Percentiles rank a stretch among this genome's conserved stretches.
Evolutionary conservation across 106 monocot species (phyloP).

Genomic region (Chionographis japonica): DNA sequence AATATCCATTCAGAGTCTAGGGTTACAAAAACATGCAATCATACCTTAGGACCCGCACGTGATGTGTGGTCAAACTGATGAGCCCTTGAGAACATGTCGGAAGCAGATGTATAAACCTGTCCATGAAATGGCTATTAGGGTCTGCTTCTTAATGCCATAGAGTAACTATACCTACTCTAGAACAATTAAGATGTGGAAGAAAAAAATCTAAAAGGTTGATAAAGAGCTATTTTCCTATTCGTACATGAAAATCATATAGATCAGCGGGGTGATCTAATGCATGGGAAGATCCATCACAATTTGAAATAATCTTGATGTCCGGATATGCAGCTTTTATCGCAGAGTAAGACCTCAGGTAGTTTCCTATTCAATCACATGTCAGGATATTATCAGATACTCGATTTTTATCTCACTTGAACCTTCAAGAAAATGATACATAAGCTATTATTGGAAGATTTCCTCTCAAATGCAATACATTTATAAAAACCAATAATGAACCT

Average conservation of each 20-base stretch:
- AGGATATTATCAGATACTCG: not conserved
- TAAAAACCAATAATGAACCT: too few species aligned
- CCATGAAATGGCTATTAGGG: too few species aligned
- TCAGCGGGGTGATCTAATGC: slow-evolving; percentile 85
- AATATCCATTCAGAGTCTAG: not conserved
- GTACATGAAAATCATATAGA: slow-evolving; percentile 94
- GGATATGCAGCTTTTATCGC: slow-evolving; percentile 85
- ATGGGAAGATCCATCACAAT: slow-evolving; percentile 77
- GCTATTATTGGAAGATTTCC: not conserved
- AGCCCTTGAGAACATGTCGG: too few species aligned
- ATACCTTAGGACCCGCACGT: too few species aligned
- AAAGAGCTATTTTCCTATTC: slow-evolving; percentile 1
- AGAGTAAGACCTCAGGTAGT: slow-evolving; percentile 80
- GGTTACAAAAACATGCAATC: not conserved
- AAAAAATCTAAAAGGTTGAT: too few species aligned
- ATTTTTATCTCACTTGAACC: not conserved
- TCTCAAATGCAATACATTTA: not conserved
- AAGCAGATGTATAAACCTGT: too few species aligned
- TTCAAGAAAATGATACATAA: not conserved
- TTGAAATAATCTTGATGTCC: slow-evolving; percentile 72
- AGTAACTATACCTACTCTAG: too few species aligned
- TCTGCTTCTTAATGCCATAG: too few species aligned
- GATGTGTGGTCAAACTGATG: too few species aligned
- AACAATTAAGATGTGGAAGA: too few species aligned
- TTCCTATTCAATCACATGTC: slow-evolving; percentile 42